phyloP scores from a whole-genome alignment of 2,329 filamentous ascomycete genomes.

The Blastomyces parvus region DNA sequence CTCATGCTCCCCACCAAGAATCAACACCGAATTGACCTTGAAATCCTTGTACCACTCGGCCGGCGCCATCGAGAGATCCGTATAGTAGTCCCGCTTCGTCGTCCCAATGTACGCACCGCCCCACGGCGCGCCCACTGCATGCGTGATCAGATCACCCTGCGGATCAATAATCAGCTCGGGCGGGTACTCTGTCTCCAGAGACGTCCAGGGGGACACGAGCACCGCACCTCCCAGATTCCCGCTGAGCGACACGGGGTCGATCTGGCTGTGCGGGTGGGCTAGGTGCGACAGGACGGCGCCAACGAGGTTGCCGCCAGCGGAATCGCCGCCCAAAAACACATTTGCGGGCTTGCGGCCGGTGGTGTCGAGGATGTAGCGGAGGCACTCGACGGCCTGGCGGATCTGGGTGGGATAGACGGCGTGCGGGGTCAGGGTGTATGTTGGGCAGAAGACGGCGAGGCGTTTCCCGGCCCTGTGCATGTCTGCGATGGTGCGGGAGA shows the following conservation, averaged over 20 bases:
- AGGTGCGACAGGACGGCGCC: slow-evolving; percentile 28
- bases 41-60: slow-evolving; percentile 45
- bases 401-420: slow-evolving; percentile 33
- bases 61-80: slow-evolving; percentile 40
- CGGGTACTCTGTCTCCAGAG: slow-evolving; percentile 28
- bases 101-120: slow-evolving; percentile 37
- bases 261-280: slow-evolving; percentile 46
- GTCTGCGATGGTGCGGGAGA: slow-evolving; percentile 32
- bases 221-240: slow-evolving; percentile 38
- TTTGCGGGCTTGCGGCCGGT: slow-evolving; percentile 24
- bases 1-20: slow-evolving; percentile 47
- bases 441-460: slow-evolving; percentile 42
- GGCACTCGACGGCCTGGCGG: slow-evolving; percentile 29
- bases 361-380: slow-evolving; percentile 31
- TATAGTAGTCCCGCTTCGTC: slow-evolving; percentile 40
- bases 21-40: slow-evolving; percentile 40
- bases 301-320: slow-evolving; percentile 34
- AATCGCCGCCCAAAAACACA: slow-evolving; percentile 33
- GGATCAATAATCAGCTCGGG: slow-evolving; percentile 36
- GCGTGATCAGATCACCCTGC: slow-evolving; percentile 41
- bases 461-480: slow-evolving; percentile 35
- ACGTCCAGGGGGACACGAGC: slow-evolving; percentile 50
- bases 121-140: slow-evolving; percentile 34
- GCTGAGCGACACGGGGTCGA: slow-evolving; percentile 33
- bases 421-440: slow-evolving; percentile 44